Conservation (phyloP, 768 basidiomycete genomes). For the Tulasnella sp. region DNA sequence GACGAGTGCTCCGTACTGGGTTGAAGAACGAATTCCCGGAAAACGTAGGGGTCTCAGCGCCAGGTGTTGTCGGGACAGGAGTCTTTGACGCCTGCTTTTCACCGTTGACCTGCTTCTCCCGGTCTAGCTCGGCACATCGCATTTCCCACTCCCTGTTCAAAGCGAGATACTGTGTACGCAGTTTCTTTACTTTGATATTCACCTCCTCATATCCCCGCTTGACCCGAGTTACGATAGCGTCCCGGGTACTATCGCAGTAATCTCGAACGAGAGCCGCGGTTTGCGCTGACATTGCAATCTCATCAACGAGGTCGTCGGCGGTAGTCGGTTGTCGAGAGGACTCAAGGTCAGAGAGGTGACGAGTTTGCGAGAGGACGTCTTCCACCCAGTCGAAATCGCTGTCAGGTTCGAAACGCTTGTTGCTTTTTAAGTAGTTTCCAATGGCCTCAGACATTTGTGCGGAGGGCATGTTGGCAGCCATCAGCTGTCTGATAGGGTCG, state of each 20-base stretch:
- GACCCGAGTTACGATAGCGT: neutral
- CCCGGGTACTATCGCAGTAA: neutral
- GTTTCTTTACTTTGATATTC: constrained; percentile 38
- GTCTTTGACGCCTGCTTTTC: neutral
- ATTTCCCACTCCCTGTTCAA: constrained; percentile 63
- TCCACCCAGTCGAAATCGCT: neutral
- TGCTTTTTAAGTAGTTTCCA: neutral
- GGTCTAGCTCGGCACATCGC: constrained; percentile 58
- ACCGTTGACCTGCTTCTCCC: constrained; percentile 24
- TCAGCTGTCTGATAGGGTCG: neutral
- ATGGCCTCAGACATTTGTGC: neutral
- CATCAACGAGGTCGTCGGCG: constrained; percentile 2
- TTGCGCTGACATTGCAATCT: neutral
- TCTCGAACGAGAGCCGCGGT: neutral
- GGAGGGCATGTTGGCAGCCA: neutral
- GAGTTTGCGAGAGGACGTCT: neutral
- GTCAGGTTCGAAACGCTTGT: neutral
- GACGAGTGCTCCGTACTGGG: constrained; percentile 51
- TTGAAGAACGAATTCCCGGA: constrained; percentile 20
- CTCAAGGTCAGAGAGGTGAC: neutral
- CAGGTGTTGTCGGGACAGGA: constrained; percentile 19
- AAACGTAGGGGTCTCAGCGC: constrained; percentile 29
- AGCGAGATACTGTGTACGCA: constrained; percentile 54
- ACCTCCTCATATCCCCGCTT: neutral
- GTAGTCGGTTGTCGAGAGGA: constrained; percentile 4